Percentiles rank a stretch among this genome's conserved stretches.
Conservation (phyloP, 2,329 filamentous ascomycete genomes). For the Phoma herbarum region DNA sequence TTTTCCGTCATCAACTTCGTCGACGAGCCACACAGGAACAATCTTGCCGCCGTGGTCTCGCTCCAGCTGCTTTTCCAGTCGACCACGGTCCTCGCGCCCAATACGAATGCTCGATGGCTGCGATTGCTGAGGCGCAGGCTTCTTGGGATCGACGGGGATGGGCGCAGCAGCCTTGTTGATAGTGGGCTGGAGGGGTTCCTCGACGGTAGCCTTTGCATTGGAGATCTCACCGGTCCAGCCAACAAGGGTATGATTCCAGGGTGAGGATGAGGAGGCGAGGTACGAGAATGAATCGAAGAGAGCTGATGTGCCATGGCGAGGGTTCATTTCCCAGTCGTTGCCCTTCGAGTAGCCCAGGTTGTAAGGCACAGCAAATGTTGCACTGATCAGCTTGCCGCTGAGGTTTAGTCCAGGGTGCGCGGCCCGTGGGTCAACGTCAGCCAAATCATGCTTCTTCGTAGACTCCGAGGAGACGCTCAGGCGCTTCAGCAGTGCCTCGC, state of each 20-base stretch:
- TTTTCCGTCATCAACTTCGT: constrained; percentile 74
- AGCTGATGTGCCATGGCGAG: constrained; percentile 86
- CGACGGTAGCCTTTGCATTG: constrained; percentile 40
- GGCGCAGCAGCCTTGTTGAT: constrained; percentile 80
- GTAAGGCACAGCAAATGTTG: constrained; percentile 70
- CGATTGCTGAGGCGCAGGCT: constrained; percentile 65
- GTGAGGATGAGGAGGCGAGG: constrained; percentile 81
- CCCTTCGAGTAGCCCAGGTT: constrained; percentile 62
- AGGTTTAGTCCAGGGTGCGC: constrained; percentile 66
- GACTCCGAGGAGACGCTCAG: constrained; percentile 56
- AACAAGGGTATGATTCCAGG: constrained; percentile 92
- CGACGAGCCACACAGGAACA: constrained; percentile 87
- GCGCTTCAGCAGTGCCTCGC: constrained; percentile 62
- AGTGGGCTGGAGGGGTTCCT: constrained; percentile 57
- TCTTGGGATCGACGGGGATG: constrained; percentile 72
- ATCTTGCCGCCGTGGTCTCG: constrained; percentile 79
- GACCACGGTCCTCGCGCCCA: constrained; percentile 72
- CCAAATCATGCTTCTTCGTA: constrained; percentile 52
- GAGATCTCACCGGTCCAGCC: constrained; percentile 88
- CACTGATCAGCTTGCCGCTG: constrained; percentile 70
- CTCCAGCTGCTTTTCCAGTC: constrained; percentile 77
- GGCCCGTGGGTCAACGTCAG: constrained; percentile 62
- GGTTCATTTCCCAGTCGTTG: constrained; percentile 72
- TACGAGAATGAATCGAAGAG: constrained; percentile 91
- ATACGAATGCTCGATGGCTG: constrained; percentile 75